Evolutionary conservation across 495 filamentous ascomycete genomes (phyloP), one percentile per base, ranked within the genome.

Genomic region (Xylaria castorea): DNA sequence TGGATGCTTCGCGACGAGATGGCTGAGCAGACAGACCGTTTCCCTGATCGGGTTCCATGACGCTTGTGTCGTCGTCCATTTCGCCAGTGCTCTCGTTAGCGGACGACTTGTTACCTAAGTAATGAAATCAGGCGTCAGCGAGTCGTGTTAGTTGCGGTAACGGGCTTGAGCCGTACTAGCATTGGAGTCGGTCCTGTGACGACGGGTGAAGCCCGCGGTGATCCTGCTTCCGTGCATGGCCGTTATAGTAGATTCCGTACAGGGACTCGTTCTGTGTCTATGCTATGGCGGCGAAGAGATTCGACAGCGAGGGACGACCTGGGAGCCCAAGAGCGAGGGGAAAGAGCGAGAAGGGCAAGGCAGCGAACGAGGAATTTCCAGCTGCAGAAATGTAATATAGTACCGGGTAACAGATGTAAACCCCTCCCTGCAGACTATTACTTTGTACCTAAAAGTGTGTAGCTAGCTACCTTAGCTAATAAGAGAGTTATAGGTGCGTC

Each of bases 1-100:
- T 2, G 48, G 14, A 40, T 20, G 40, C 6, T 46, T 53, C 25
- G 34, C 22, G 40, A 44, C 22, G 16, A 6, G 25, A 16, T 55
- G 6, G 42, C 32, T 20, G 70, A 53, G 25, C 1, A 71, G 40
- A 84, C 89, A 75, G 44, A 92, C 90, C 88, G 80, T 90, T 93
- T 74, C 91, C 91, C 82, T 93, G 90, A 34, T 92, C 92, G 42
- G 92, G 85, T 81, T 94, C 93, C 68, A 95, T 91, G 50, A 92
- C 83, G 53, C 82, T 83, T 63, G 89, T 91, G 79, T 97, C 94
- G 80, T 97, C 94, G 61, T 97, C 90, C 63, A 77, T 74, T 27
- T 76, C 78, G 40, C 72, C 79, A 40, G 80, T 32, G 25, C 68
- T 66, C 34, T 80, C 83, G 66, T 86, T 86, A 57, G 74, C 78